Percentiles rank a stretch among this genome's conserved stretches.
phyloP scores from a whole-genome alignment of 1,139 yeast species.

The Candida labiduridarum region DNA sequence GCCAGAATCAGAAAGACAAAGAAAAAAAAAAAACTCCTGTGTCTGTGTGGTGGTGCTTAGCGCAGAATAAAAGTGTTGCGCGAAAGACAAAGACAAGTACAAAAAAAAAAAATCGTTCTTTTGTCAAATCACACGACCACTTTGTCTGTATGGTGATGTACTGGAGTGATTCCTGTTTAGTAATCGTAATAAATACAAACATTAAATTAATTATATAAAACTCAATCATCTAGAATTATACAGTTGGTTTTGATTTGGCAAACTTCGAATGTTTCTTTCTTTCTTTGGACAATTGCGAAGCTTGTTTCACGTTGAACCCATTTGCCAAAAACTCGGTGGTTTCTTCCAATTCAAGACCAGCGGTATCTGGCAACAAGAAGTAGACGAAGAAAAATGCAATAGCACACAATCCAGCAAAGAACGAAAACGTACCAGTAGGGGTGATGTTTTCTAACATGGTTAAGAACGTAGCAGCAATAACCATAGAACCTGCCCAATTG shows the following conservation, averaged over 20 bases:
- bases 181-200: neutral
- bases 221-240: constrained; percentile 3
- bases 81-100: neutral
- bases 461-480: constrained; percentile 86
- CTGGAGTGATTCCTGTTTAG: neutral
- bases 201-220: neutral
- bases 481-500: constrained; percentile 94
- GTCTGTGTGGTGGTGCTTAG: neutral
- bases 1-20: neutral
- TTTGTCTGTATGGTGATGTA: neutral
- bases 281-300: constrained; percentile 61
- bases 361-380: constrained; percentile 89
- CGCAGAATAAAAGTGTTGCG: neutral
- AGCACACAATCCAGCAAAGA: constrained; percentile 81
- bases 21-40: neutral
- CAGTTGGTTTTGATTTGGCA: constrained; percentile 12
- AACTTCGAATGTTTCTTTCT: constrained; percentile 33
- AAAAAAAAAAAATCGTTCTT: neutral
- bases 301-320: constrained; percentile 83
- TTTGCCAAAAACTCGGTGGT: constrained; percentile 76
- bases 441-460: constrained; percentile 93
- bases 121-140: neutral
- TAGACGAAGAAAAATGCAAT: constrained; percentile 71
- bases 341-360: constrained; percentile 89
- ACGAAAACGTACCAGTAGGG: constrained; percentile 91